A percentile compares a stretch with the other conserved stretches of the same genome.
Conservation (phyloP, 2,329 filamentous ascomycete genomes). For the Verticillium zaregamsianum region DNA sequence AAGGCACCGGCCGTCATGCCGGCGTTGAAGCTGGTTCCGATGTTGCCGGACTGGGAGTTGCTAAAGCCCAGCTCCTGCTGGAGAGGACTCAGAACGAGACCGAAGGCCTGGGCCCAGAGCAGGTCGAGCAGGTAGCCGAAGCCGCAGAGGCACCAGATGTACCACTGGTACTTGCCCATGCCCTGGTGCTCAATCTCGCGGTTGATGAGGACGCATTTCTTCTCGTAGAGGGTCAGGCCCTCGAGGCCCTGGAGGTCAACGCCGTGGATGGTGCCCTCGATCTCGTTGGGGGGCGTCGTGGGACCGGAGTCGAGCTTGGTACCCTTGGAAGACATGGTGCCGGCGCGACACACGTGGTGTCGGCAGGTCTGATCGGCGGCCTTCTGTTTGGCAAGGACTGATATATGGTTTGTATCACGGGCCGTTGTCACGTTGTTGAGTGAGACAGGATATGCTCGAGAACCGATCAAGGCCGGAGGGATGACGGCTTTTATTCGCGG, state of each 20-base stretch:
- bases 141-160: constrained; percentile 46
- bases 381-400: neutral
- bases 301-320: constrained; percentile 30
- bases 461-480: neutral
- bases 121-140: constrained; percentile 53
- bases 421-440: neutral
- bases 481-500: neutral
- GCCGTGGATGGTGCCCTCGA: constrained; percentile 6
- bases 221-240: constrained; percentile 25
- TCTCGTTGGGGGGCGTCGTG: constrained; percentile 21
- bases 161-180: constrained; percentile 51
- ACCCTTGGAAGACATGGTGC: constrained; percentile 23
- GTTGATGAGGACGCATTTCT: constrained; percentile 30
- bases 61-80: constrained; percentile 54
- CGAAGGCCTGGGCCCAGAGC: constrained; percentile 55
- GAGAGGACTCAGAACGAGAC: constrained; percentile 47
- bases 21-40: constrained; percentile 50
- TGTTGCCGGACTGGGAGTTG: constrained; percentile 31
- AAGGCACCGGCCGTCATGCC: constrained; percentile 53
- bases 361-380: neutral
- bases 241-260: constrained; percentile 13
- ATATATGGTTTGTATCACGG: neutral
- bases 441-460: neutral
- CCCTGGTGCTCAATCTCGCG: constrained; percentile 46
- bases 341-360: neutral